Conservation (phyloP, 163 green algal genomes). For the Botryococcus braunii region DNA sequence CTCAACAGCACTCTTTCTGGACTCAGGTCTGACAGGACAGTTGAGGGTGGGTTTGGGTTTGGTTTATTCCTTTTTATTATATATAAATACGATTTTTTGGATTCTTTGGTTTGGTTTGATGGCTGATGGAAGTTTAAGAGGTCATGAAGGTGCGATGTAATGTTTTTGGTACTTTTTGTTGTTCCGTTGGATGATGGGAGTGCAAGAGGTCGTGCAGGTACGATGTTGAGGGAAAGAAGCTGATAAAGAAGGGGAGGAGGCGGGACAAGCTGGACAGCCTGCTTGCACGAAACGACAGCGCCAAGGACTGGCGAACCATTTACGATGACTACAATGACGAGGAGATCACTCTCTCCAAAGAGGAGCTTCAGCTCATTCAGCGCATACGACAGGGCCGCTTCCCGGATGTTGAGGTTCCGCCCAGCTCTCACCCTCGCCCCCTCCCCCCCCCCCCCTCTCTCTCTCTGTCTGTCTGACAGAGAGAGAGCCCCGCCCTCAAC, state of each 20-base stretch:
- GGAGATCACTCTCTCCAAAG: conserved; percentile 74
- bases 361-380: conserved; percentile 89
- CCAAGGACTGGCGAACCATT: conserved; percentile 53
- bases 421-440: too few species aligned
- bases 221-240: conserved; percentile 22
- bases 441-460: too few species aligned
- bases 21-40: too few species aligned
- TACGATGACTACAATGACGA: conserved; percentile 98
- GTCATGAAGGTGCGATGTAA: neutral
- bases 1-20: too few species aligned
- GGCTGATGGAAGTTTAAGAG: too few species aligned
- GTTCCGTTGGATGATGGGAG: too few species aligned
- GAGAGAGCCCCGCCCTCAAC: too few species aligned
- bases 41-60: too few species aligned
- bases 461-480: too few species aligned
- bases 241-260: conserved; percentile 41
- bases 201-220: conserved; percentile 10
- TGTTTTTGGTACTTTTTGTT: neutral
- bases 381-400: conserved; percentile 82
- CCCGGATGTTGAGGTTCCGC: conserved; percentile 71
- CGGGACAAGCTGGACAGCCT: conserved; percentile 67
- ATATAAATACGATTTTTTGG: conserved; percentile 2
- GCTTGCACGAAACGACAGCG: conserved; percentile 54
- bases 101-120: neutral
- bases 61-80: too few species aligned